Conservation (phyloP, 2,329 filamentous ascomycete genomes). For the Aspergillus niger region DNA sequence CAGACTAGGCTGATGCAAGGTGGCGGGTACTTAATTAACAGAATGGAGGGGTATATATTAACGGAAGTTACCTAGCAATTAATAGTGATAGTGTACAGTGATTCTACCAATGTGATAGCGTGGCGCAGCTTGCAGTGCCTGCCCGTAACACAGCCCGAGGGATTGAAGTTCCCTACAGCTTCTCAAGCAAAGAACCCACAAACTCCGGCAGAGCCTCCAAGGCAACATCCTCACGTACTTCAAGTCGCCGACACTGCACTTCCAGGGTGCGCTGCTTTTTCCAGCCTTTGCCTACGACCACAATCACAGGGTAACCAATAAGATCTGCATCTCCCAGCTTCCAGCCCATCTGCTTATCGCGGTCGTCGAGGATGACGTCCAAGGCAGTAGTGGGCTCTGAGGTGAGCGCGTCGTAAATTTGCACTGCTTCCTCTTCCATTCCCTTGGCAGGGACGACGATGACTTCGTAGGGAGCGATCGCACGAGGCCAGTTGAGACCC, state of each 20-base stretch:
- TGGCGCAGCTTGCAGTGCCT: slow-evolving; percentile 8
- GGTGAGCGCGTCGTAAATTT: slow-evolving; percentile 65
- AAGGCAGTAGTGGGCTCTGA: slow-evolving; percentile 35
- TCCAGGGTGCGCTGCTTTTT: slow-evolving; percentile 62
- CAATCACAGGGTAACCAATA: slow-evolving; percentile 80
- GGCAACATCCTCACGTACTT: slow-evolving; percentile 60
- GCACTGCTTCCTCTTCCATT: slow-evolving; percentile 52
- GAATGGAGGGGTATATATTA: slow-evolving; percentile 3
- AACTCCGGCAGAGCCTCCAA: slow-evolving; percentile 53
- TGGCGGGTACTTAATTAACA: neutral
- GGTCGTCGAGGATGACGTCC: slow-evolving; percentile 76
- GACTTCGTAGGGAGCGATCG: slow-evolving; percentile 81
- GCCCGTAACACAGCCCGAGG: neutral
- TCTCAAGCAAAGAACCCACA: slow-evolving; percentile 52
- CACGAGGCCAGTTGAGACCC: slow-evolving; percentile 85
- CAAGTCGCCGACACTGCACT: slow-evolving; percentile 73
- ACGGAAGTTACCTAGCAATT: neutral
- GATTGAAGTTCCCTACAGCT: slow-evolving; percentile 44
- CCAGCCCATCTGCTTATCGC: slow-evolving; percentile 69
- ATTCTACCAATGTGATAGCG: slow-evolving; percentile 9
- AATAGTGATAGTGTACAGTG: slow-evolving; percentile 7
- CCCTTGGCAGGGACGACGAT: slow-evolving; percentile 62
- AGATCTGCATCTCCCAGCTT: slow-evolving; percentile 89
- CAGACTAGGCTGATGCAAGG: neutral
- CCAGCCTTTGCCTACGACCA: slow-evolving; percentile 77